Evolutionary conservation across 2,329 filamentous ascomycete genomes (phyloP).

Genomic region (Epichloe baconii): DNA sequence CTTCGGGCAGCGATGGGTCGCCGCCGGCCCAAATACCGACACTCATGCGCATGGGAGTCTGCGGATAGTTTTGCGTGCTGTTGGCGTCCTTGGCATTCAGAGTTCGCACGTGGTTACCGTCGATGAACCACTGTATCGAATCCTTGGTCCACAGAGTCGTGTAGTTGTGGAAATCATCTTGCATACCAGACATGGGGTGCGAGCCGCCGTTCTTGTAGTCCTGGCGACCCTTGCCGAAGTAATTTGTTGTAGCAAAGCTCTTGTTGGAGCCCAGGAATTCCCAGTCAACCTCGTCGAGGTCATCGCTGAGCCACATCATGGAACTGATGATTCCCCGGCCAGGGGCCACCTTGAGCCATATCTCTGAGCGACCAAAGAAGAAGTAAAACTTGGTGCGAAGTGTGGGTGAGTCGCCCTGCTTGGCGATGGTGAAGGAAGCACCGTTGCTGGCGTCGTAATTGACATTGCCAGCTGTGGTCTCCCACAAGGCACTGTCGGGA

Average conservation of each 20-base stretch:
- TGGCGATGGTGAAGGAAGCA: conserved; percentile 57
- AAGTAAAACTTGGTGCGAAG: conserved; percentile 72
- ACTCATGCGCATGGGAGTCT: conserved; percentile 62
- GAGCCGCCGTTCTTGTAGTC: conserved; percentile 49
- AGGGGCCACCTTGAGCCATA: conserved; percentile 61
- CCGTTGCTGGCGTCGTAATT: conserved; percentile 48
- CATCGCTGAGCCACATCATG: conserved; percentile 72
- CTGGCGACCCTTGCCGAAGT: conserved; percentile 62
- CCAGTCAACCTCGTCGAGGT: conserved; percentile 81
- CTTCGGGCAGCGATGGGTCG: conserved; percentile 38
- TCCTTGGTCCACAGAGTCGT: conserved; percentile 61
- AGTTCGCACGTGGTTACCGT: conserved; percentile 51
- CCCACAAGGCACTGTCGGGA: conserved; percentile 49
- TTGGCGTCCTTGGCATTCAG: conserved; percentile 48
- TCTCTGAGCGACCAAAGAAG: conserved; percentile 71
- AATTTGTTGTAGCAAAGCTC: conserved; percentile 56
- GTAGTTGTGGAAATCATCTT: conserved; percentile 59
- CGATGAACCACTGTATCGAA: conserved; percentile 54
- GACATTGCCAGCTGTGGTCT: conserved; percentile 53
- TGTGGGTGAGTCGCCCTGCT: conserved; percentile 64
- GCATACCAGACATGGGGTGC: conserved; percentile 41
- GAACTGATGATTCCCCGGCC: conserved; percentile 69
- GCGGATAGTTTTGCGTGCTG: conserved; percentile 52
- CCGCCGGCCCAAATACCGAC: conserved; percentile 55
- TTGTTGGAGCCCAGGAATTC: conserved; percentile 62